These are phyloP conservation scores for Gyromitra esculenta DNA, from an alignment of 2,329 filamentous ascomycete genomes.

Conservation along the genomic window DNA sequence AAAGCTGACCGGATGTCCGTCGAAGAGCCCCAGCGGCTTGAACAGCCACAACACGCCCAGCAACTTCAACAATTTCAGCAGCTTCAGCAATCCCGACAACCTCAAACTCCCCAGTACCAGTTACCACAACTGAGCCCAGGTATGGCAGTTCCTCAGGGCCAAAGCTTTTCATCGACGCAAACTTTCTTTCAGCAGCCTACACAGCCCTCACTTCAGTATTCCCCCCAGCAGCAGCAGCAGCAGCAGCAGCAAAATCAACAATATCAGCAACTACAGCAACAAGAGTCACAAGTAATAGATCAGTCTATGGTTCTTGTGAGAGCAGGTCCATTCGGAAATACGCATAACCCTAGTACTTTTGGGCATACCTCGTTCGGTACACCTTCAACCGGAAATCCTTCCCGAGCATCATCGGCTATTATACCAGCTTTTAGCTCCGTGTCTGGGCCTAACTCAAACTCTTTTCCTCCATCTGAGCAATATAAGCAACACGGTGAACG, in stretches of 20 bases:
- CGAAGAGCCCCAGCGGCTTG: not conserved
- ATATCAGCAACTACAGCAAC: constrained; percentile 1
- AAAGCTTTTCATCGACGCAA: not conserved
- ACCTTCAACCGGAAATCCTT: not conserved
- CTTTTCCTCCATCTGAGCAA: not conserved
- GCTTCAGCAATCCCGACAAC: constrained; percentile 1
- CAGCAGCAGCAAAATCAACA: constrained; percentile 10
- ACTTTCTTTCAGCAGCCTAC: constrained; percentile 4
- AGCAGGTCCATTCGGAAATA: not conserved
- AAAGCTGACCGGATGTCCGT: not conserved
- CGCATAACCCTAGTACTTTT: not conserved
- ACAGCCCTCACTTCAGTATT: constrained; percentile 1
- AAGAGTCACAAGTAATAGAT: not conserved
- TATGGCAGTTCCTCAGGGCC: not conserved
- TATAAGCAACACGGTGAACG: not conserved
- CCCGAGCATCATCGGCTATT: not conserved
- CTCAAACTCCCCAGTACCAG: constrained; percentile 11
- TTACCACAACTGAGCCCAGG: not conserved
- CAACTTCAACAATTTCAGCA: constrained; percentile 5
- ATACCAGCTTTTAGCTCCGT: not conserved
- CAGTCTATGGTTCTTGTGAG: constrained; percentile 27
- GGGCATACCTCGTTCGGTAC: not conserved
- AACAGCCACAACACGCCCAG: constrained; percentile 1
- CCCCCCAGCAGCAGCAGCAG: constrained; percentile 14
- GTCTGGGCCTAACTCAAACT: not conserved